Evolutionary conservation across 2,329 filamentous ascomycete genomes (phyloP).

Genomic region (Proliferodiscus dingleyae): DNA sequence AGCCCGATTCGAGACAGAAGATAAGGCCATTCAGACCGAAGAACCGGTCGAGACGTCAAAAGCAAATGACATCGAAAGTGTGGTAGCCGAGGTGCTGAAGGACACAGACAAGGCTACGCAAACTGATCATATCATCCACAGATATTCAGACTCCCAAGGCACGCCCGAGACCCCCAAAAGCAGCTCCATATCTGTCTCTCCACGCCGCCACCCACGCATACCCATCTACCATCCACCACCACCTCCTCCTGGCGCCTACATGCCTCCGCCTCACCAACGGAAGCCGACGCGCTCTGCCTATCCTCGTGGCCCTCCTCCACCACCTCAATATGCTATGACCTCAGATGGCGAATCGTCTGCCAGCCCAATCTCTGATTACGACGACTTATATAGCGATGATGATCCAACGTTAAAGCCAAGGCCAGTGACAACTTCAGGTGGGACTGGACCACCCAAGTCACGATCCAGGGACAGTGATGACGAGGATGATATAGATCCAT

Average conservation of each 20-base stretch:
- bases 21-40: conserved; percentile 26
- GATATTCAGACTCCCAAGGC: conserved; percentile 15
- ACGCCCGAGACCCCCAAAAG: conserved; percentile 24
- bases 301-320: conserved; percentile 28
- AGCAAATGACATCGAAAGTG: neutral
- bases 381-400: conserved; percentile 54
- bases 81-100: conserved; percentile 1
- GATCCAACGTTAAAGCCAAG: conserved; percentile 51
- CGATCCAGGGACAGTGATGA: conserved; percentile 25
- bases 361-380: conserved; percentile 55
- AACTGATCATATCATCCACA: conserved; percentile 15
- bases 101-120: conserved; percentile 24
- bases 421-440: conserved; percentile 1
- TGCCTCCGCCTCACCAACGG: conserved; percentile 7
- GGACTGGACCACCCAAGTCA: conserved; percentile 16
- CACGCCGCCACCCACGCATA: conserved; percentile 1
- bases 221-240: conserved; percentile 3
- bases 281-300: conserved; percentile 5
- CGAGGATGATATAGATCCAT: conserved; percentile 36
- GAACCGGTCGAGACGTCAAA: conserved; percentile 5
- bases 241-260: conserved; percentile 10
- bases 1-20: conserved; percentile 11
- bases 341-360: conserved; percentile 54
- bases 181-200: conserved; percentile 11
- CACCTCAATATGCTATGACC: conserved; percentile 19